Evolutionary conservation across 805 yeast genomes (phyloP), one percentile per base, ranked within the genome.

Genomic region (Saturnispora galanensis): DNA sequence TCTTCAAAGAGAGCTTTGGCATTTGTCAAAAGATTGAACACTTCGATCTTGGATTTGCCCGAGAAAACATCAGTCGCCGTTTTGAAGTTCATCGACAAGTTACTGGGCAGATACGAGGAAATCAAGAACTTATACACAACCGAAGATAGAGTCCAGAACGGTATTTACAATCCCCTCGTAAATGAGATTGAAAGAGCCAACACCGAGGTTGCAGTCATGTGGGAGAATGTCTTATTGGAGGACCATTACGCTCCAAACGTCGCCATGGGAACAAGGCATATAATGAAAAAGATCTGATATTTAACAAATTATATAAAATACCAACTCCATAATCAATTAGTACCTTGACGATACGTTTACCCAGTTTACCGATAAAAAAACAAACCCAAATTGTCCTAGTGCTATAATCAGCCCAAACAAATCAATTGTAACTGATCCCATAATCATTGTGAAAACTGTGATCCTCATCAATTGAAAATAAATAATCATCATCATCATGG

Each of bases 101-200:
- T 93, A 47, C 70, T 77, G 59, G 77, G 76, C 42, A 74, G 83
- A 58, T 83, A 80, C 60, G 80, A 86, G 35, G 82, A 80, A 42
- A 65, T 87, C 38, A 73, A 77, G 42, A 84, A 94, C 1, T 66
- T 90, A 41, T 87, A 82, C 65, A 78, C 86, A 17, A 85, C 96
- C 1, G 96, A 88, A 39, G 98, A 93, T 58, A 73, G 93, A 52
- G 75, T 93, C 35, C 78, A 79, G 34, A 88, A 90, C 47, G 97
- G 96, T 39, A 69, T 71, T 11, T 83, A 82, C 57, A 75, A 77
- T 26, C 69, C 81, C 52, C 87, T 79, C 40, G 73, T 73, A 10
- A 75, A 74, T 43, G 79, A 76, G 38, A 77, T 85, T 10, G 85
- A 82, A 52, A 77, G 90, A 58, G 69, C 84, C 52, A 89, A 93